A percentile compares a stretch with the other conserved stretches of the same genome.
Conservation (phyloP, 345 rosid genomes). For the Citrus maxima region DNA sequence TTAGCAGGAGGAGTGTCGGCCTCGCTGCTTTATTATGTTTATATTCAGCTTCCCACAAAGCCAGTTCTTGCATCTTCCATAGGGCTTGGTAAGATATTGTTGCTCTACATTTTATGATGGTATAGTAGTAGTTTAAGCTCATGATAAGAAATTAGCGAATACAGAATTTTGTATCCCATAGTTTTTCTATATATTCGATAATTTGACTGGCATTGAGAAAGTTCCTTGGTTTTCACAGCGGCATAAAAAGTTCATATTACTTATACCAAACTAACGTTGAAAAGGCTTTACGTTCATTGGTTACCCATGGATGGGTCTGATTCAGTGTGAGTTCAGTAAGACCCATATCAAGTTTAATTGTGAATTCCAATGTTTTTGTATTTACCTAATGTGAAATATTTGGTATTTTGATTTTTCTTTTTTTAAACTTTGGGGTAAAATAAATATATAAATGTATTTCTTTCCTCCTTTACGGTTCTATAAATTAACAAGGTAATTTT, state of each 20-base stretch:
- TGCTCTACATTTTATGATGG: background rate
- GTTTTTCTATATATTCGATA: background rate
- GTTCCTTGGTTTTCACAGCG: background rate
- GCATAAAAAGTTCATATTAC: background rate
- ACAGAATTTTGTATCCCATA: background rate
- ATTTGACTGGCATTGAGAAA: background rate
- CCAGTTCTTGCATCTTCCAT: conserved; percentile 74
- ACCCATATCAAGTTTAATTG: background rate
- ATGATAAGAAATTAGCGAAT: background rate
- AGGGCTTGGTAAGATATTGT: conserved; percentile 64
- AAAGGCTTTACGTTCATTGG: background rate
- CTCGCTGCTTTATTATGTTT: conserved; percentile 59
- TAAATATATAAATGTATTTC: background rate
- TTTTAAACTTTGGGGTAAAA: no score
- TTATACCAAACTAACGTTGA: background rate
- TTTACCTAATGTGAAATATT: background rate
- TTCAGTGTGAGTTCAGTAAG: background rate
- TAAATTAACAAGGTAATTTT: background rate
- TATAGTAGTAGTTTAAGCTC: background rate
- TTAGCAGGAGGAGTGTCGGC: conserved; percentile 80
- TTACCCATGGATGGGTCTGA: background rate
- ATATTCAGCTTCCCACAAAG: conserved; percentile 63
- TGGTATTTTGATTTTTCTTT: no score
- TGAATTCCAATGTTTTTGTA: background rate
- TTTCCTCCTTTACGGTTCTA: background rate